Evolutionary conservation across 495 filamentous ascomycete species (phyloP).

Genomic region (Aspergillus homomorphus): DNA sequence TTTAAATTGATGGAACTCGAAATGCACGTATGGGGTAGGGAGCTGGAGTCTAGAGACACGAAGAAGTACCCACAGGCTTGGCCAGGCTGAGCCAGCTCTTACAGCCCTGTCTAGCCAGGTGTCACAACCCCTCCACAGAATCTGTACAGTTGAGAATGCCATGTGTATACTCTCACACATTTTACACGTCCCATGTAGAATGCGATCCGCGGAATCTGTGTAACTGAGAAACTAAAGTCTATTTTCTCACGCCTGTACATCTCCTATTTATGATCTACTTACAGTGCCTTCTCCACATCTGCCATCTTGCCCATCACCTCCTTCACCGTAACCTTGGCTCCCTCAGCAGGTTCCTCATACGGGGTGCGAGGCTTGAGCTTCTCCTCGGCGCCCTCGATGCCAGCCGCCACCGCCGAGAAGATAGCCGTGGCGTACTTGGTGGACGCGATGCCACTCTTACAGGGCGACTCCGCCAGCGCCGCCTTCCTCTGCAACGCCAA

Average conservation of each 20-base stretch:
- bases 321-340: slow-evolving; percentile 46
- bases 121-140: background rate
- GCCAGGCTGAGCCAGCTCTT: background rate
- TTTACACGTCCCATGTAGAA: no score
- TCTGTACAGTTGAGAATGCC: no score
- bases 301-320: slow-evolving; percentile 38
- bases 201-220: no score
- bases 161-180: no score
- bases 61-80: background rate
- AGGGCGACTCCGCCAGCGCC: slow-evolving; percentile 52
- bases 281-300: slow-evolving; percentile 13
- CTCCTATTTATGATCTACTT: slow-evolving; percentile 2
- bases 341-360: slow-evolving; percentile 50
- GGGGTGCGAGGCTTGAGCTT: slow-evolving; percentile 57
- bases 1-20: background rate
- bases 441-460: slow-evolving; percentile 59
- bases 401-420: slow-evolving; percentile 52
- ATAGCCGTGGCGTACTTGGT: slow-evolving; percentile 63
- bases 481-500: slow-evolving; percentile 53
- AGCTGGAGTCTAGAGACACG: background rate
- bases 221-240: no score
- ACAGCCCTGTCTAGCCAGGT: no score
- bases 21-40: background rate
- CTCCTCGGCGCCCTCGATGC: slow-evolving; percentile 53
- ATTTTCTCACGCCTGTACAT: no score